Evolutionary conservation across 495 filamentous ascomycete genomes (phyloP), one percentile per base, ranked within the genome.

Genomic region (Annulohypoxylon maeteangense): DNA sequence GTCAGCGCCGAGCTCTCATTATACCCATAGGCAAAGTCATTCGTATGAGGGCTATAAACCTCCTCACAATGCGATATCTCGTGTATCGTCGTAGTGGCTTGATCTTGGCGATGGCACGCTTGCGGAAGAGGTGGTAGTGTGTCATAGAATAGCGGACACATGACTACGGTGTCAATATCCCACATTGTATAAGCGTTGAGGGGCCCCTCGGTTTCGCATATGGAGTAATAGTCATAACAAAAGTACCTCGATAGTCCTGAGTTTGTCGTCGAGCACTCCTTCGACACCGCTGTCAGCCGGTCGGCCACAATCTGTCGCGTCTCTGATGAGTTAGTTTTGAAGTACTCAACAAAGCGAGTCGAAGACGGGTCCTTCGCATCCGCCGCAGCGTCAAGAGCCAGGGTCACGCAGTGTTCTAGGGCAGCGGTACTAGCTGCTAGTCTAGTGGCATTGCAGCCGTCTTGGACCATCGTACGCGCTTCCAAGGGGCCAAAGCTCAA

Each of bases 21-120:
- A 70, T 89, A 90, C 14, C 87, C 87, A 62, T 90, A 90, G 6
- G 72, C 62, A 36, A 59, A 64, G 65, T 90, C 88, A 14, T 87
- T 77, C 7, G 87, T 89, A 12, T 86, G 85, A 1, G 75, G 74
- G 29, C 55, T 59, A 14, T 72, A 76, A 12, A 76, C 64, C 80
- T 83, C 36, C 75, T 86, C 22, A 81, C 87, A 44, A 65, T 90
- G 88, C 14, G 88, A 88, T 67, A 87, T 80, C 78, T 90, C 88
- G 66, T 90, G 88, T 23, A 90, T 76, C 14, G 81, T 81, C n/a
- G 87, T 90, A 25, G 86, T 87, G 1, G 82, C 81, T 69, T 86
- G 84, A 65, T 87, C 16, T 32, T 90, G 88, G 7, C 65, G 78
- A 67, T 89, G 87, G 78, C 87, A 90, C 7, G 58, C 75, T 14